These are phyloP conservation scores for Apophysomyces ossiformis DNA, from an alignment of 371 early-diverging fungal species.

Conservation along the genomic window DNA sequence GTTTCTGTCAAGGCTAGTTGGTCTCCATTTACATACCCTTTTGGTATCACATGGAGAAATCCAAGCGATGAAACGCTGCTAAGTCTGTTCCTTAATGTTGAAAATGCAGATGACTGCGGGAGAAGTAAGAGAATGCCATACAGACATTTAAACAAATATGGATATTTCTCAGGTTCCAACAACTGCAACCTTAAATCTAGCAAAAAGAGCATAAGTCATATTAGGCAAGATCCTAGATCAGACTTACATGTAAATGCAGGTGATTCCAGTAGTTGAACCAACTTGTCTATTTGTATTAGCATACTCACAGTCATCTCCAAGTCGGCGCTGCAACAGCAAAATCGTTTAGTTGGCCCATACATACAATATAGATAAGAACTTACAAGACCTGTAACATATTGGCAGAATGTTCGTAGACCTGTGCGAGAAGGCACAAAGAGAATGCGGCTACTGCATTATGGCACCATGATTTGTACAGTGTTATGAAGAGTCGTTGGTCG, in stretches of 20 bases:
- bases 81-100: constrained; percentile 85
- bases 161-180: constrained; percentile 85
- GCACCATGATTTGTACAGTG: constrained; percentile 89
- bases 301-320: constrained; percentile 89
- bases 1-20: background rate
- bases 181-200: constrained; percentile 84
- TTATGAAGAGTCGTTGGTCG: constrained; percentile 74
- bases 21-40: constrained; percentile 34
- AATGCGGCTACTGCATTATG: constrained; percentile 90
- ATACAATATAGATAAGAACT: constrained; percentile 13
- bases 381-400: constrained; percentile 80
- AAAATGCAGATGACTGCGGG: constrained; percentile 93
- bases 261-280: constrained; percentile 93
- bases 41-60: constrained; percentile 62
- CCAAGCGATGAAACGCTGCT: constrained; percentile 74
- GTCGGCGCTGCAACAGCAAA: constrained; percentile 61
- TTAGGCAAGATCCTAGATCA: background rate
- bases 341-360: background rate
- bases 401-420: constrained; percentile 87
- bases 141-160: constrained; percentile 83
- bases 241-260: constrained; percentile 87
- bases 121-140: constrained; percentile 93
- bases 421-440: constrained; percentile 86
- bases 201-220: background rate
- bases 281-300: constrained; percentile 90